These are phyloP conservation scores for Aspergillus funiculosus DNA, from an alignment of 495 filamentous ascomycete species.

Conservation along the genomic window DNA sequence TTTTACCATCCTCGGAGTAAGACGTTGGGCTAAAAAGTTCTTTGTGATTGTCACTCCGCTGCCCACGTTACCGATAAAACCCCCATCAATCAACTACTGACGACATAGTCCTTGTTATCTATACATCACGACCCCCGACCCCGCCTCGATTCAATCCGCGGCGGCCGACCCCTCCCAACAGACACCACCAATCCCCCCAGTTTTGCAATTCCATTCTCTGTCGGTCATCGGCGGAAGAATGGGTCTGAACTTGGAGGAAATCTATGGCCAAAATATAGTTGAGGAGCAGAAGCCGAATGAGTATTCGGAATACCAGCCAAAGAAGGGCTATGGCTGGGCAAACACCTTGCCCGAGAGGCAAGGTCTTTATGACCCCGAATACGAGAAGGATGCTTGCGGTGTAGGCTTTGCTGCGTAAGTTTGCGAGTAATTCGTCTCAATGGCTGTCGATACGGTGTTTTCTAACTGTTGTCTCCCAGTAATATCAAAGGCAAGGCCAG, in stretches of 20 bases:
- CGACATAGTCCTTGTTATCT: slow-evolving; percentile 25
- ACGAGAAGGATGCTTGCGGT: slow-evolving; percentile 99
- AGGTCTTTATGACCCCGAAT: slow-evolving; percentile 92
- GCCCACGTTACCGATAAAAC: slow-evolving; percentile 27
- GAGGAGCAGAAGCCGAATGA: slow-evolving; percentile 53
- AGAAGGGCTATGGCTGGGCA: slow-evolving; percentile 88
- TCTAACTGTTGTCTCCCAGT: slow-evolving; percentile 41
- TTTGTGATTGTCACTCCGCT: slow-evolving; percentile 14
- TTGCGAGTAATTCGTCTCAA: neutral
- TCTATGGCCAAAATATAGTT: slow-evolving; percentile 57
- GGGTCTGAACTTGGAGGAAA: slow-evolving; percentile 61
- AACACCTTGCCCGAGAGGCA: slow-evolving; percentile 93
- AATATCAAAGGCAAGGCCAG: slow-evolving; percentile 96
- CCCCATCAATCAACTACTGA: slow-evolving; percentile 25
- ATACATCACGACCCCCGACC: slow-evolving; percentile 18
- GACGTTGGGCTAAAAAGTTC: slow-evolving; percentile 26
- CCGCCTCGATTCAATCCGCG: slow-evolving; percentile 20
- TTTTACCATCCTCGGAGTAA: slow-evolving; percentile 22
- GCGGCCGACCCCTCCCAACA: slow-evolving; percentile 19
- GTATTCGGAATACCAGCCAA: slow-evolving; percentile 83
- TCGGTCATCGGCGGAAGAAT: slow-evolving; percentile 53
- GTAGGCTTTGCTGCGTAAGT: slow-evolving; percentile 98
- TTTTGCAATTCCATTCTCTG: slow-evolving; percentile 37
- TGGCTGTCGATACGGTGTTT: neutral
- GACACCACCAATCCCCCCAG: slow-evolving; percentile 16